phyloP scores from a whole-genome alignment of 139 green algal genomes.

The Chlorella vulgaris region DNA sequence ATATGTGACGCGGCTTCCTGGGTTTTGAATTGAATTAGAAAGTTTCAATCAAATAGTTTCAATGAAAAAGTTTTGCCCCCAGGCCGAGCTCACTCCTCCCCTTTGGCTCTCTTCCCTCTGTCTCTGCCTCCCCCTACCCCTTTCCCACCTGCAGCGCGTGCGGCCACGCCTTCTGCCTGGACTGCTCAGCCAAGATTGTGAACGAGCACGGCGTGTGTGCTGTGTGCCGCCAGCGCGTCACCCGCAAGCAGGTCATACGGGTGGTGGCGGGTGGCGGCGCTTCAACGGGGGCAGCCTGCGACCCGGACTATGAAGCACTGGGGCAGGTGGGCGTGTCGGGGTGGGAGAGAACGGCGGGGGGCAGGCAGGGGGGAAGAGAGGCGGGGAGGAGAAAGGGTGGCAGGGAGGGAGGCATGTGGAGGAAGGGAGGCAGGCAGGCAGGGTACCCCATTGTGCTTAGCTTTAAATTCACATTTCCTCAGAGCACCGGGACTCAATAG shows the following conservation, averaged over 20 bases:
- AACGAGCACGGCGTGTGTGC: conserved; percentile 33
- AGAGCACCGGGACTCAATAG: too few species aligned
- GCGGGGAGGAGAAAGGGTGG: too few species aligned
- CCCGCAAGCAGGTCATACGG: conserved; percentile 17
- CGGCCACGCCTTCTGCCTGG: conserved; percentile 64
- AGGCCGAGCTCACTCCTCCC: too few species aligned
- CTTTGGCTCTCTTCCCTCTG: too few species aligned
- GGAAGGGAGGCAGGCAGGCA: neutral
- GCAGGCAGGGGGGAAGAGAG: too few species aligned
- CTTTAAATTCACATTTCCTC: too few species aligned
- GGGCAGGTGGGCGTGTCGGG: neutral
- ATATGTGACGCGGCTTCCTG: too few species aligned
- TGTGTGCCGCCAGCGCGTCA: conserved; percentile 39
- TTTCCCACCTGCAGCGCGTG: conserved; percentile 31
- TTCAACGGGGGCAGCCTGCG: neutral
- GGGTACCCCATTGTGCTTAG: too few species aligned
- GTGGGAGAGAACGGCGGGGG: neutral
- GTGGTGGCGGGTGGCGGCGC: conserved; percentile 28
- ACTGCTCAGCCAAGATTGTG: conserved; percentile 45
- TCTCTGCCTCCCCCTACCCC: neutral
- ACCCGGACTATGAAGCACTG: conserved; percentile 16
- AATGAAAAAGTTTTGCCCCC: too few species aligned
- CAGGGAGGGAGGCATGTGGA: too few species aligned
- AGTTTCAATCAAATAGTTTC: too few species aligned
- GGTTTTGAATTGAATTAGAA: too few species aligned